These are phyloP conservation scores for Epichloe coenophiala DNA, from an alignment of 2,329 filamentous ascomycete genomes.

Conservation along the genomic window DNA sequence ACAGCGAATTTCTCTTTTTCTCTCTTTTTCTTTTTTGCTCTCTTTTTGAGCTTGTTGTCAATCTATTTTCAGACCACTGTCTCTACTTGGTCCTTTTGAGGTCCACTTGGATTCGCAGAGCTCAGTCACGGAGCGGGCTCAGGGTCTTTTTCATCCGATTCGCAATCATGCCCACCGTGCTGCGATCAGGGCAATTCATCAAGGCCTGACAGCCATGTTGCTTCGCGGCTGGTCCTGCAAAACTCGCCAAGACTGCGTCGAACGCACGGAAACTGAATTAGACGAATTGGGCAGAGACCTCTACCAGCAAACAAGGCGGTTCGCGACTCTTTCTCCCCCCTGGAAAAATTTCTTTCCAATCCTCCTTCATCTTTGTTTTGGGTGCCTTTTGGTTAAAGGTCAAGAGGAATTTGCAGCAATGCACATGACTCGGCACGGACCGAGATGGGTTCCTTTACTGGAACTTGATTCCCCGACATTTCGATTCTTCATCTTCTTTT, in stretches of 20 bases:
- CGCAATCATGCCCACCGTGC: neutral
- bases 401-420: conserved; percentile 53
- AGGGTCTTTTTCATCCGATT: neutral
- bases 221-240: neutral
- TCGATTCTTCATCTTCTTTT: conserved; percentile 5
- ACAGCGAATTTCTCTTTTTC: conserved; percentile 10
- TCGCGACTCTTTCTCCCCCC: conserved; percentile 21
- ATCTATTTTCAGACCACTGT: no score
- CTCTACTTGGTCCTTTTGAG: neutral
- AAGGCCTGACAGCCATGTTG: neutral
- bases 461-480: conserved; percentile 13
- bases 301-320: conserved; percentile 28
- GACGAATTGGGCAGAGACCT: conserved; percentile 32
- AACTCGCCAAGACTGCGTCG: conserved; percentile 4
- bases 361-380: conserved; percentile 17
- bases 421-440: conserved; percentile 37
- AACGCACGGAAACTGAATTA: conserved; percentile 37
- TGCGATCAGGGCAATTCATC: neutral
- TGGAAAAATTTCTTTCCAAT: conserved; percentile 2
- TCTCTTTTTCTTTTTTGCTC: conserved; percentile 13
- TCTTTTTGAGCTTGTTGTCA: conserved; percentile 6
- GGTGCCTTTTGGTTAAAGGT: conserved; percentile 24
- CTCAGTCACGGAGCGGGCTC: neutral
- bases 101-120: conserved; percentile 9
- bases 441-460: conserved; percentile 28